These are phyloP conservation scores for Ilex asprella DNA, from an alignment of 257 asterid genomes.

Conservation along the genomic window DNA sequence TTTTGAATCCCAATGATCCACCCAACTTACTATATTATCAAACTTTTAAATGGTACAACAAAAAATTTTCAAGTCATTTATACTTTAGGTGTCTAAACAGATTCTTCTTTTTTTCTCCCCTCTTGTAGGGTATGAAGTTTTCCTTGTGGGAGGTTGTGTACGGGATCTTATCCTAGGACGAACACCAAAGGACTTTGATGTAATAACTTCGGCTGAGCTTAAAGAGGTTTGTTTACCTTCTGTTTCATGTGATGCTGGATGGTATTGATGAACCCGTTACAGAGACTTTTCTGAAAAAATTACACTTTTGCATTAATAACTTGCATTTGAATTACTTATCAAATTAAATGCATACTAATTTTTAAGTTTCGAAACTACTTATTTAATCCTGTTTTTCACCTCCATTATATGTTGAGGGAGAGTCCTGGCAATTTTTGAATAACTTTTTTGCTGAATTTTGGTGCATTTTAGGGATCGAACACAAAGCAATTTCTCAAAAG, in stretches of 20 bases:
- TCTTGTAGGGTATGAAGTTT: constrained; percentile 69
- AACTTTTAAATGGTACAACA: too few species aligned
- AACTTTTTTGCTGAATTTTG: not conserved
- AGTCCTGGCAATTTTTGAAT: not conserved
- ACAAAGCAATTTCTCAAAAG: not conserved
- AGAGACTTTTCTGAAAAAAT: not conserved
- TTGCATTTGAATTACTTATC: too few species aligned
- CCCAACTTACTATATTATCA: too few species aligned
- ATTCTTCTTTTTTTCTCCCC: not conserved
- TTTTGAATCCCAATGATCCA: too few species aligned
- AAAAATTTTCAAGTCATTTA: constrained; percentile 4
- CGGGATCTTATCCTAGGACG: constrained; percentile 69
- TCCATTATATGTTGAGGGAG: constrained; percentile 3
- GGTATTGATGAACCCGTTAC: not conserved
- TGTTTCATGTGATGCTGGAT: not conserved
- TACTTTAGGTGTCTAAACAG: constrained; percentile 4
- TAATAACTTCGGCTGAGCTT: constrained; percentile 80
- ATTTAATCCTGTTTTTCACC: not conserved
- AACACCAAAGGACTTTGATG: constrained; percentile 75
- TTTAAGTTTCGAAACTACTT: not conserved
- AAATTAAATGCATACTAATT: too few species aligned
- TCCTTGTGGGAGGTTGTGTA: constrained; percentile 90
- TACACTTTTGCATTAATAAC: not conserved
- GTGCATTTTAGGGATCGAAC: not conserved
- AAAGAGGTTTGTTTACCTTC: constrained; percentile 36